These are phyloP conservation scores for Phaeosphaeriaceae sp. DNA, from an alignment of 2,329 filamentous ascomycete species.

Conservation along the genomic window DNA sequence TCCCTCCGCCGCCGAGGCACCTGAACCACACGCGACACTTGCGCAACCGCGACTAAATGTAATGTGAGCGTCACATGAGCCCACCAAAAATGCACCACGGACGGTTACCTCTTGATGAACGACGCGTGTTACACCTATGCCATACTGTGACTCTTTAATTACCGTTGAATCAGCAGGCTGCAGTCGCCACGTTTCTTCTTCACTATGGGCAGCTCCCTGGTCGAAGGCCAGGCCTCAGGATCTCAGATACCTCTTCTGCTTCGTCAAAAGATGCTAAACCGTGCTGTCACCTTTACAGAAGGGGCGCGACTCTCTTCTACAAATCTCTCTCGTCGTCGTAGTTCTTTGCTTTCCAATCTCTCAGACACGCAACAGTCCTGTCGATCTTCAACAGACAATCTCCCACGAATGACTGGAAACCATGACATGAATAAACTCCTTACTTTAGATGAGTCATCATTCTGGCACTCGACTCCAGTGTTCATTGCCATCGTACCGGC, in stretches of 20 bases:
- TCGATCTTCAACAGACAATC: constrained; percentile 71
- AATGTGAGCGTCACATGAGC: constrained; percentile 13
- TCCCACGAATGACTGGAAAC: constrained; percentile 61
- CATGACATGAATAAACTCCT: constrained; percentile 36
- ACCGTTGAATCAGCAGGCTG: not conserved
- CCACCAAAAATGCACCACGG: constrained; percentile 15
- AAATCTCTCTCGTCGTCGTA: constrained; percentile 62
- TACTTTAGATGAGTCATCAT: constrained; percentile 62
- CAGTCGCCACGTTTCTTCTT: constrained; percentile 7
- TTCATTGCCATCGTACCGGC: constrained; percentile 85
- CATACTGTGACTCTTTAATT: constrained; percentile 6
- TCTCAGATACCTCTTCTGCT: constrained; percentile 38
- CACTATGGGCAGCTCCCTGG: constrained; percentile 36
- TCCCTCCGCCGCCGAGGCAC: too few species aligned
- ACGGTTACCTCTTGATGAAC: constrained; percentile 3
- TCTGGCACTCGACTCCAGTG: constrained; percentile 81
- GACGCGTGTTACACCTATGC: constrained; percentile 5
- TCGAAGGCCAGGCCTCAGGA: constrained; percentile 23
- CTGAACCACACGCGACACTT: not conserved
- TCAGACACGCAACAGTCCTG: constrained; percentile 71
- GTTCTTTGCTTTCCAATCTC: constrained; percentile 79
- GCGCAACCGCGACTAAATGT: not conserved
- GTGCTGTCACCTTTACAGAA: constrained; percentile 44
- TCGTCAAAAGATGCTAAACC: constrained; percentile 45
- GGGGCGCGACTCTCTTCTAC: constrained; percentile 28